Base-by-base conservation (phyloP, 371 early-diverging fungal species). In the Mucor mucedo region DNA sequence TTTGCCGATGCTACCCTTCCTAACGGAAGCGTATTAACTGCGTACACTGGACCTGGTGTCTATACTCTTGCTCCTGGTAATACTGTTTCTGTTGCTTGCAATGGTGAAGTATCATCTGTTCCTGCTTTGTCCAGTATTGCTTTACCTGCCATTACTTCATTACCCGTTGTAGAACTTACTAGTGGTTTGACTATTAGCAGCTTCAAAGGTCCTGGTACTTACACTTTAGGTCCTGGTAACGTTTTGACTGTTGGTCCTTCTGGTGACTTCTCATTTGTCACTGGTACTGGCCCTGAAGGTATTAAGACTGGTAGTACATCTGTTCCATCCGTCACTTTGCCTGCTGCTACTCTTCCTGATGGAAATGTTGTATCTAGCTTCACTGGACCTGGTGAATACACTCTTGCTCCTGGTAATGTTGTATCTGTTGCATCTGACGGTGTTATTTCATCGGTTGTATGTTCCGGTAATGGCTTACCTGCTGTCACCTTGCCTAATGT, bases 381-480 rank as follows among this genome's bases (percentile, higher is more conserved):
- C 32, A 55, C 47, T 28, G 58, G 58, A 3, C 59, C 59, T 40
- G 59, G 59, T 14, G 2, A 14, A 29, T 63, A 63, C 3, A 63
- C 55, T 4, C 0, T 54, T 2, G 33, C 8, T 33, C 55, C 63
- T 49, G 47, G 35, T 35, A 35, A 35, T 8, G 35, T n/a, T 8
- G 11, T 33, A 2, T 63, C 52, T 7, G 35, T 59, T 29, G 29
- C 3, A n/a, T 1, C 9, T 3, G 10, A 8, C 16, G 55, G 41
- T 10, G 55, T 3, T n/a, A 5, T 40, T 40, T 39, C 55, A 0
- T 41, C 42, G 10, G 13, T 52, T 42, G 11, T 16, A 2, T 30
- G 47, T 35, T 29, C 44, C 11, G 48, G 48, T 3, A 16, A 32
- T 27, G 29, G 47, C 3, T 47, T n/a, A 30, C 40, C 33, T 30